Evolutionary conservation across 2,329 filamentous ascomycete genomes (phyloP), one percentile per base, ranked within the genome.

Genomic region (Leptographium lundbergii): DNA sequence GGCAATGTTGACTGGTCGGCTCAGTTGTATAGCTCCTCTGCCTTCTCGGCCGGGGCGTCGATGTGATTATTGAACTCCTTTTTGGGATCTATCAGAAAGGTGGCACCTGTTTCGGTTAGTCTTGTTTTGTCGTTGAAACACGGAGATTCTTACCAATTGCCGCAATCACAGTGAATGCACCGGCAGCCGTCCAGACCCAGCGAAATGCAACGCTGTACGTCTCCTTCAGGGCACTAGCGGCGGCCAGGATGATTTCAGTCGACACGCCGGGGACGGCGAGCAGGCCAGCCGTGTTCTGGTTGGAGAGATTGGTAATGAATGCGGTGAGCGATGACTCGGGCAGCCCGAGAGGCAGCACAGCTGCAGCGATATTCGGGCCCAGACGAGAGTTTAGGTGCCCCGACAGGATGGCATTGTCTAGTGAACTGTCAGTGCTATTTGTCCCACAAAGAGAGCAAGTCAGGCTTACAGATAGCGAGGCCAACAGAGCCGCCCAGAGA

Each of bases 401-500:
- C 6, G 60, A 39, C 1, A 71, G 67, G 13, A 71, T 63, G 27
- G 69, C 67, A 19, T 69, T 70, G 61, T 70, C 56, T 57, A n/a
- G 9, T 3, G 10, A 11, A 5, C 5, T 32, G 29, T 32, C 34
- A 36, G 34, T 36, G 3, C 10, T 36, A 11, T 7, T 36, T 36
- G 2, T 36, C 3, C 10, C 34, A 7, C 2, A 36, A 14, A 4
- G 48, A 17, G 7, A n/a, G n/a, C 3, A 39, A 10, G 29, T 6
- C 9, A 25, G 9, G 19, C 14, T 42, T n/a, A 57, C 56, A 65
- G 52, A 79, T 71, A 4, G 77, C 78, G 19, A 81, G 67, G 32
- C 77, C 78, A 13, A 80, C 65, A 1, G 77, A 76, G 54, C 74
- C 74, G 4, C 78, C 78, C 4, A 81, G 69, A 17, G 71, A 73